phyloP scores from a whole-genome alignment of 306 rosid genomes.

The Aeschynomene evenia region DNA sequence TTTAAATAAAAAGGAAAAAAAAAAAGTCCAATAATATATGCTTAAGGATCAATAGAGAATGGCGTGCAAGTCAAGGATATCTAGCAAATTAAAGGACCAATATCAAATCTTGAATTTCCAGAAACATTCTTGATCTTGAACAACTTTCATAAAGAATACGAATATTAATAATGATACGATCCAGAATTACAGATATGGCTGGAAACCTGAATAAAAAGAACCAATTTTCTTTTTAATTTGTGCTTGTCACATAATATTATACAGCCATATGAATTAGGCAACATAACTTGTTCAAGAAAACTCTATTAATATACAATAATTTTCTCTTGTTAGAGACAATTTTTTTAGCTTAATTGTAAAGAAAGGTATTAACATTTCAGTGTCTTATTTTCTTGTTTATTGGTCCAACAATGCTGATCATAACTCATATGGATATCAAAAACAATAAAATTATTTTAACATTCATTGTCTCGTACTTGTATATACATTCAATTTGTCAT shows the following conservation, averaged over 20 bases:
- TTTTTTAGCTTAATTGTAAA: too few relatives aligned
- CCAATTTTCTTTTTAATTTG: too few relatives aligned
- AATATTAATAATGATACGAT: not conserved
- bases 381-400: too few relatives aligned
- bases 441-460: too few relatives aligned
- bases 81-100: not conserved
- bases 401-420: too few relatives aligned
- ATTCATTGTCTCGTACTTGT: too few relatives aligned
- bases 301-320: not conserved
- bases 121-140: slow-evolving; percentile 25
- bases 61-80: slow-evolving; percentile 28
- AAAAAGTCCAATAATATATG: not conserved
- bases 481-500: too few relatives aligned
- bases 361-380: too few relatives aligned
- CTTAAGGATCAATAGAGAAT: not conserved
- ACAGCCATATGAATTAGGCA: not conserved
- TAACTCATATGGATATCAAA: too few relatives aligned
- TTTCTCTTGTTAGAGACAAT: not conserved
- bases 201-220: too few relatives aligned
- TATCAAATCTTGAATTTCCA: not conserved
- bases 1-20: too few relatives aligned
- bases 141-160: not conserved
- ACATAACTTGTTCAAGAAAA: not conserved
- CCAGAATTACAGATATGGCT: not conserved
- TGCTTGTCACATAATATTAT: not conserved